A percentile compares a stretch with the other conserved stretches of the same genome.
Conservation (phyloP, 1,284 basidiomycete species). For the Erythrobasidium hasegawianum region DNA sequence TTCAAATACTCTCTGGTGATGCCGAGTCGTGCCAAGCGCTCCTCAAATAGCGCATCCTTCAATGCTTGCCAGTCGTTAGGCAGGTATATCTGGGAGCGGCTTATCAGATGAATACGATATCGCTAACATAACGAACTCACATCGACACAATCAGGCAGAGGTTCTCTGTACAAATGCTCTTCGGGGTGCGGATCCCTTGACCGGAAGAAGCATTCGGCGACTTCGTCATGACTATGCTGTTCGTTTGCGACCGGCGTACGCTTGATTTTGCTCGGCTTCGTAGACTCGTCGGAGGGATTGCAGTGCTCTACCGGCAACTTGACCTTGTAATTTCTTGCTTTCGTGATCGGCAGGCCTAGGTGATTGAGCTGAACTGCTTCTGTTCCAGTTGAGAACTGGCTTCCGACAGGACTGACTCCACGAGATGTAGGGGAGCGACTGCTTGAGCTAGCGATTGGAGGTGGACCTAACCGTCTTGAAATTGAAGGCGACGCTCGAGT, state of each 20-base stretch:
- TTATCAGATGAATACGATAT: neutral
- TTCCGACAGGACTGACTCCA: slow-evolving; percentile 27
- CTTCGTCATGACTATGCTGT: neutral
- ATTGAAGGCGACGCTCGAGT: neutral
- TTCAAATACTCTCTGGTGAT: slow-evolving; percentile 22
- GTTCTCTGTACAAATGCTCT: neutral
- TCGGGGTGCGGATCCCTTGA: slow-evolving; percentile 20
- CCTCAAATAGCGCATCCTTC: slow-evolving; percentile 24
- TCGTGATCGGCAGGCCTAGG: slow-evolving; percentile 14
- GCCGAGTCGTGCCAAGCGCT: slow-evolving; percentile 25
- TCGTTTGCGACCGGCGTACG: too few species aligned
- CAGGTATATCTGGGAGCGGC: slow-evolving; percentile 18
- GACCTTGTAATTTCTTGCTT: slow-evolving; percentile 22
- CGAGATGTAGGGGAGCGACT: neutral
- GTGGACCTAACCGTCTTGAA: neutral
- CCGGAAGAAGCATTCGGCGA: neutral
- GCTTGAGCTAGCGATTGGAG: neutral
- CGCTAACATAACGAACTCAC: too few species aligned
- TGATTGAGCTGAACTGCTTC: slow-evolving; percentile 12
- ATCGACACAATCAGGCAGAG: slow-evolving; percentile 21
- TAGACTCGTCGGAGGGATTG: too few species aligned
- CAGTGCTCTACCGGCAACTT: slow-evolving; percentile 7
- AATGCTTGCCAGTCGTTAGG: slow-evolving; percentile 29
- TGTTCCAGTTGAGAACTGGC: slow-evolving; percentile 22
- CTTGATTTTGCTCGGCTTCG: too few species aligned